Base-by-base conservation (phyloP, 2,329 filamentous ascomycete species). In the Aspergillus ochraceus region DNA sequence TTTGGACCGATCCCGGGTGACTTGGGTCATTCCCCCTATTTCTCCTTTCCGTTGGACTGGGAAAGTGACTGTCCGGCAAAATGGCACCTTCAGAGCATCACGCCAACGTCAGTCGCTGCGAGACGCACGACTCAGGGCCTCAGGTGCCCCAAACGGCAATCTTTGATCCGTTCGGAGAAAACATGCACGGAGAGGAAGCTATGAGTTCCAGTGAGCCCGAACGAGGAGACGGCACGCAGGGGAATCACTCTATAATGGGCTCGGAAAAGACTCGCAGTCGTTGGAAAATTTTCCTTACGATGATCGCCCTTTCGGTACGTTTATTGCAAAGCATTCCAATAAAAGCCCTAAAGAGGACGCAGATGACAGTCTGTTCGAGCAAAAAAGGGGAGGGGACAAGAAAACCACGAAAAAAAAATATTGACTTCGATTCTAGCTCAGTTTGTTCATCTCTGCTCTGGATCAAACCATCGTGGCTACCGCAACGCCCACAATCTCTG, bases 381-480 rank as follows among this genome's bases (percentile, higher is more conserved):
- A 19, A 19, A 20, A 46, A 22, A 2, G 42, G 20, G 42, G 17
- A 46, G 22, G n/a, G 17, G n/a, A 19, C n/a, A 46, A 20, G 12
- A n/a, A 46, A 50, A 54, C 50, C 9, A 1, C 6, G 4, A 9
- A 9, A 9, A 1, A 4, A 19, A n/a, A 8, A n/a, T 57, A 26
- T 36, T 29, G 30, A 19, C 56, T 9, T 50, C 32, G 14, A n/a
- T 17, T 42, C 30, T 54, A 67, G 65, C 58, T 67, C 30, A 60
- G 60, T 39, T 49, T 67, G 8, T 67, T 67, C 45, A 62, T 67
- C 39, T 62, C 76, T 3, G 75, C 76, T 1, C 66, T 79, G 4
- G 75, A 79, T 54, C 70, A 74, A 59, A 86, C 85, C 0, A 88
- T 88, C 63, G 79, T 88, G 55, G 84, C 86, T 0, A 88, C 86